A percentile compares a stretch with the other conserved stretches of the same genome.
These are phyloP conservation scores for Sporobolomyces roseus DNA, from an alignment of 768 basidiomycete genomes.

Conservation along the genomic window DNA sequence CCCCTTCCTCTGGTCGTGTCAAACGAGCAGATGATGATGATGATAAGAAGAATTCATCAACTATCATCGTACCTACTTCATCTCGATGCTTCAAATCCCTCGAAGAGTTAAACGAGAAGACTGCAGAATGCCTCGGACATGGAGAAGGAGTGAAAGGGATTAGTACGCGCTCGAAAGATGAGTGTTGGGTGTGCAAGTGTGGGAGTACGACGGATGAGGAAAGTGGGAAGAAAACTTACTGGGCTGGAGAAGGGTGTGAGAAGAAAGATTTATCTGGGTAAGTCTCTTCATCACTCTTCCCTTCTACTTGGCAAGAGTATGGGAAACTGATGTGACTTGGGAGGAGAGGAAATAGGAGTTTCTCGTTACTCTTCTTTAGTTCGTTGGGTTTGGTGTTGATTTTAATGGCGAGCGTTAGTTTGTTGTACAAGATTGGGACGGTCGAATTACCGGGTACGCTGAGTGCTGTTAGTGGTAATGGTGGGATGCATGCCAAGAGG, in stretches of 20 bases:
- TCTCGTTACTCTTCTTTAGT: slow-evolving; percentile 34
- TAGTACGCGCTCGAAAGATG: neutral
- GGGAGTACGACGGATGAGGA: slow-evolving; percentile 18
- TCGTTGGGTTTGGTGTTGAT: slow-evolving; percentile 16
- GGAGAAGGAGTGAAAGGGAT: slow-evolving; percentile 32
- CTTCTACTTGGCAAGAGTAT: neutral
- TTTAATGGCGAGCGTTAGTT: slow-evolving; percentile 13
- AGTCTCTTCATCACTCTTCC: neutral
- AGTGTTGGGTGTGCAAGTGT: slow-evolving; percentile 43
- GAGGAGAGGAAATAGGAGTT: neutral
- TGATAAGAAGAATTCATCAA: neutral
- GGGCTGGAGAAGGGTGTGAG: slow-evolving; percentile 41
- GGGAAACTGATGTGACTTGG: neutral
- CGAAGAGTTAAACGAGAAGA: slow-evolving; percentile 17
- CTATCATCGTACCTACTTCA: slow-evolving; percentile 25
- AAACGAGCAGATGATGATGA: neutral
- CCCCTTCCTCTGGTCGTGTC: neutral
- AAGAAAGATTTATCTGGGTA: slow-evolving; percentile 38
- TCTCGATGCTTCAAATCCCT: slow-evolving; percentile 24
- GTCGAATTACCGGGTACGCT: slow-evolving; percentile 37
- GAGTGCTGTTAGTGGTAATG: slow-evolving; percentile 18
- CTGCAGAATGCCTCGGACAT: slow-evolving; percentile 26
- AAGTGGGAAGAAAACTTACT: slow-evolving; percentile 24
- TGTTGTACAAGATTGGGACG: slow-evolving; percentile 24
- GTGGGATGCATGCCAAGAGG: slow-evolving; percentile 8